Base-by-base conservation (phyloP, 83 land plant species). In the Picea abies region DNA sequence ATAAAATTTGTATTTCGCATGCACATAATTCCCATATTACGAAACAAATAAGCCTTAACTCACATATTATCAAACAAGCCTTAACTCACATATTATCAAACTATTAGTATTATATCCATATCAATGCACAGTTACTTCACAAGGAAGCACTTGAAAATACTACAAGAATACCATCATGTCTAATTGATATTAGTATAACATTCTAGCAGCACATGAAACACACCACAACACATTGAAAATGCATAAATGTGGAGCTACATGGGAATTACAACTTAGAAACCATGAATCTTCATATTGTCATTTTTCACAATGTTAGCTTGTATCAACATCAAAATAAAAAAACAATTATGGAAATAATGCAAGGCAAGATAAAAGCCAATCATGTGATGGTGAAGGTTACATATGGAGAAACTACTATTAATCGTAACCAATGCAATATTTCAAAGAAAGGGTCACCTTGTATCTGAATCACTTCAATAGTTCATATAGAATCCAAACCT, bases 291-390 rank as follows among this genome's bases (percentile, higher is more conserved):
- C 87, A 94, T 92, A 68, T 85, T 76, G 65, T 92, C 95, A 88
- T 92, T 94, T 90, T 90, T 94, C 86, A 94, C 95, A 86, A 94
- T 89, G 17, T 95, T 95, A 76, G 92, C 93, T 91, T 94, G 87
- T 8, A 63, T 17, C 23, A 83, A 7, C 25, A 63, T 16, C 39
- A 37, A 61, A 25, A 65, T 22, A 60, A 70, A 35, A 37, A 29
- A 29, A 60, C 29, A 76, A 79, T n/a, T 22, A 37, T 60, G 26
- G n/a, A 82, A 25, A 62, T 60, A 22, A 81, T 80, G 6, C 4
- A n/a, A 49, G n/a, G 17, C 4, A 67, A n/a, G n/a, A n/a, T n/a
- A n/a, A n/a, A n/a, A n/a, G n/a, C n/a, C n/a, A n/a, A n/a, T n/a
- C n/a, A n/a, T n/a, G n/a, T n/a, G n/a, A n/a, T n/a, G n/a, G n/a